Conservation (phyloP, 208 protist species). For the Kentomonas sorsogonicus region DNA sequence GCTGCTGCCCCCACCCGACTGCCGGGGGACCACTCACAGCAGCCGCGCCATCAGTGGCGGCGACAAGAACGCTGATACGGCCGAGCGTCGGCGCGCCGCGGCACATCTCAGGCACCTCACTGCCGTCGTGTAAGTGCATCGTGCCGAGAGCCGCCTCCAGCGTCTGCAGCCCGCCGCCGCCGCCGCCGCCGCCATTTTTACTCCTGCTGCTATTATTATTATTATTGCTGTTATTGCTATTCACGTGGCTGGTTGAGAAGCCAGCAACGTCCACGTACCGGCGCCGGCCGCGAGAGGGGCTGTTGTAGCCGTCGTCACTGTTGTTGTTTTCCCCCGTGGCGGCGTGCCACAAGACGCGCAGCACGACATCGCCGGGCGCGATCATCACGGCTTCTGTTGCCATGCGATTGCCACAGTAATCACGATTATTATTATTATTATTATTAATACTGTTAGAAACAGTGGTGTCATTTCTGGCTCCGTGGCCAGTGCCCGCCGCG, state of each 20-base stretch:
- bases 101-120: slow-evolving; percentile 65
- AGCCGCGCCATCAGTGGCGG: too few species aligned
- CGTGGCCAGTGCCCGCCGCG: too few species aligned
- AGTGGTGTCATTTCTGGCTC: too few species aligned
- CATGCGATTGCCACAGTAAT: too few species aligned
- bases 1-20: not conserved
- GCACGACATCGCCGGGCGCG: slow-evolving; percentile 47
- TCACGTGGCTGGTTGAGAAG: slow-evolving; percentile 55
- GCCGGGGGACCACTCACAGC: slow-evolving; percentile 29
- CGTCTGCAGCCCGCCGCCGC: slow-evolving; percentile 20
- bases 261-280: slow-evolving; percentile 73
- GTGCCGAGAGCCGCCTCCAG: slow-evolving; percentile 54
- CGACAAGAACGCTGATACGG: too few species aligned
- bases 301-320: too few species aligned
- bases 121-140: slow-evolving; percentile 81
- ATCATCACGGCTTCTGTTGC: too few species aligned
- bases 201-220: too few species aligned
- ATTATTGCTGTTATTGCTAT: too few species aligned
- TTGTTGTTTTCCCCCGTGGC: too few species aligned
- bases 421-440: too few species aligned
- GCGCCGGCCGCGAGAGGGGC: slow-evolving; percentile 26
- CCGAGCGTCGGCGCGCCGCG: slow-evolving; percentile 56
- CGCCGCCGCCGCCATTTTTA: slow-evolving; percentile 35
- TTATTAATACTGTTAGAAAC: too few species aligned
- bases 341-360: slow-evolving; percentile 24